Evolutionary conservation across 257 asterid species (phyloP).

Genomic region (Vinca minor): DNA sequence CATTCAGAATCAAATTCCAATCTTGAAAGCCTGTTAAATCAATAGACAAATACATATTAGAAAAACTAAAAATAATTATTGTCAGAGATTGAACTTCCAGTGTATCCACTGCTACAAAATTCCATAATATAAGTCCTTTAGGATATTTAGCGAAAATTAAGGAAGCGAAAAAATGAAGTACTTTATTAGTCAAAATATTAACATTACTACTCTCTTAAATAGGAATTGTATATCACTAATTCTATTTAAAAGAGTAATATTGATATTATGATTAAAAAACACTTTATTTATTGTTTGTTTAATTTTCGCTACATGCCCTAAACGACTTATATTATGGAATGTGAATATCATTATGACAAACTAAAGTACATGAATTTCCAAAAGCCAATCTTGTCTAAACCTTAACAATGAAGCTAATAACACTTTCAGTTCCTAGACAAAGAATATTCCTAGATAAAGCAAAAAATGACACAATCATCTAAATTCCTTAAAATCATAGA

Average conservation of each 20-base stretch:
- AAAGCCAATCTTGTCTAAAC: constrained; percentile 31
- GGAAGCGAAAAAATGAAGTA: too few relatives aligned
- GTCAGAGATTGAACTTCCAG: constrained; percentile 9
- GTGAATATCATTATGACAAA: neutral
- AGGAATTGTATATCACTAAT: too few relatives aligned
- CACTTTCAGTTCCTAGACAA: constrained; percentile 16
- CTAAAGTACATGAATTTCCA: constrained; percentile 17
- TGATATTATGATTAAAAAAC: too few relatives aligned
- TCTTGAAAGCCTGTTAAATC: constrained; percentile 36
- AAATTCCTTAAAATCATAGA: constrained; percentile 20
- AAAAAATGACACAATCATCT: constrained; percentile 14
- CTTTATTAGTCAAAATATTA: too few relatives aligned
- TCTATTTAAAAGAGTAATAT: too few relatives aligned
- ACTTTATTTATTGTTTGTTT: too few relatives aligned
- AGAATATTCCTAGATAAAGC: constrained; percentile 18
- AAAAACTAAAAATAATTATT: constrained; percentile 20
- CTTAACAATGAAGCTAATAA: constrained; percentile 38
- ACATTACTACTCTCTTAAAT: too few relatives aligned
- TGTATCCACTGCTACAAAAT: too few relatives aligned
- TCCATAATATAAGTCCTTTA: too few relatives aligned
- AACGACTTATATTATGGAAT: too few relatives aligned
- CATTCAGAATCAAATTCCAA: constrained; percentile 36
- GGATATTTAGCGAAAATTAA: too few relatives aligned
- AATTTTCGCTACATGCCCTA: too few relatives aligned
- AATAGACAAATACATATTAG: constrained; percentile 33